A percentile compares a stretch with the other conserved stretches of the same genome.
Evolutionary conservation across 495 filamentous ascomycete species (phyloP).

Genomic region (Durotheca rogersii): DNA sequence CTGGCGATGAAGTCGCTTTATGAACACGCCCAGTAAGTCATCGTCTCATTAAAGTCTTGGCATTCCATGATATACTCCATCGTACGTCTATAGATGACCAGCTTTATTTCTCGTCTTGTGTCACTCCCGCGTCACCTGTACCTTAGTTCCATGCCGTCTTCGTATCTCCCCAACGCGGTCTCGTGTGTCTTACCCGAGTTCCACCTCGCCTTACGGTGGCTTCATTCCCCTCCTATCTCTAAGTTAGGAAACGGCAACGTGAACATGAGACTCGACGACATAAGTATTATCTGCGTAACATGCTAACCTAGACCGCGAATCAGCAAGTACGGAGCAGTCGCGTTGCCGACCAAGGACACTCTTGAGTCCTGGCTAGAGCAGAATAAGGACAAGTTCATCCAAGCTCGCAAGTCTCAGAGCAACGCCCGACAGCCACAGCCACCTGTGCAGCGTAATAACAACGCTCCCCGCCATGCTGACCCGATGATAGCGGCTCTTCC

Average conservation of each 20-base stretch:
- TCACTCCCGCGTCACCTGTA: not conserved
- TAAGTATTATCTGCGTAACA: not conserved
- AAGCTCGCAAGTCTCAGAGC: not conserved
- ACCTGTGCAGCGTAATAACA: not conserved
- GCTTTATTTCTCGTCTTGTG: not conserved
- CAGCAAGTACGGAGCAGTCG: slow-evolving; percentile 15
- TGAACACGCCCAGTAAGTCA: slow-evolving; percentile 18
- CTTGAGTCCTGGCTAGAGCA: slow-evolving; percentile 14
- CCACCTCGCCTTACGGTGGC: no score
- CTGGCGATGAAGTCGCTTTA: slow-evolving; percentile 11
- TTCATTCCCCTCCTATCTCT: no score
- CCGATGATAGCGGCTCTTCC: not conserved
- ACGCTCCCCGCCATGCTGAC: not conserved
- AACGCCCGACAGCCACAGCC: not conserved
- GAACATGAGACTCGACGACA: no score
- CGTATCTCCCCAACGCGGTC: no score
- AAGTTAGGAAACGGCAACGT: no score
- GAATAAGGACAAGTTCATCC: slow-evolving; percentile 16
- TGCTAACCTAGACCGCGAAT: not conserved
- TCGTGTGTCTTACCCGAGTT: no score
- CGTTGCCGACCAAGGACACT: slow-evolving; percentile 7
- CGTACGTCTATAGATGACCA: no score
- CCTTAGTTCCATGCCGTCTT: no score
- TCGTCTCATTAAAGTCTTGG: no score
- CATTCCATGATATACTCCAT: no score